phyloP scores from a whole-genome alignment of 1,284 basidiomycete genomes.

The Blastosporella zonata region DNA sequence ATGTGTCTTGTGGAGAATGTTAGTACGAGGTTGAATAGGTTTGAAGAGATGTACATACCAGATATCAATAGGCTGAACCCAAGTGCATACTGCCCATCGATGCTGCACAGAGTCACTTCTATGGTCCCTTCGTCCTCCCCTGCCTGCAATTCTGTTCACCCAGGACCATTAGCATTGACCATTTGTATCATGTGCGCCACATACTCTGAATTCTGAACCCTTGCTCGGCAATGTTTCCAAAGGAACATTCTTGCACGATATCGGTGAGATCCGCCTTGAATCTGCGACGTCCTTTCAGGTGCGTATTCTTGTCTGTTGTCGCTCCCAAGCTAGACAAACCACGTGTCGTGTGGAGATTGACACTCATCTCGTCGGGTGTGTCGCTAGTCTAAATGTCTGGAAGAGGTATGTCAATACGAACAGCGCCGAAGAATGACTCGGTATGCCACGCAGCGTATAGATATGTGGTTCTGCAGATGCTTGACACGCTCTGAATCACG shows the following conservation, averaged over 20 bases:
- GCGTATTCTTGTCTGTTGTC: slow-evolving; percentile 32
- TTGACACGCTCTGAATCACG: background rate
- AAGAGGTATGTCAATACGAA: background rate
- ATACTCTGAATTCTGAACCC: slow-evolving; percentile 40
- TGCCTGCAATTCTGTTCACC: slow-evolving; percentile 37
- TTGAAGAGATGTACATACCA: slow-evolving; percentile 32
- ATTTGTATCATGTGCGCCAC: slow-evolving; percentile 17
- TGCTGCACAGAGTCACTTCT: slow-evolving; percentile 40
- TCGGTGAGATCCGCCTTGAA: slow-evolving; percentile 53
- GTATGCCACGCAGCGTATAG: background rate
- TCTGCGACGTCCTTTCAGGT: slow-evolving; percentile 49
- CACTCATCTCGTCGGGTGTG: slow-evolving; percentile 1
- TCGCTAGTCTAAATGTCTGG: background rate
- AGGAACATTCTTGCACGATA: slow-evolving; percentile 33
- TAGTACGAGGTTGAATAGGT: background rate
- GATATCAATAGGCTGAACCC: slow-evolving; percentile 48
- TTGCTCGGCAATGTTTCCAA: slow-evolving; percentile 30
- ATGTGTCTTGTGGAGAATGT: slow-evolving; percentile 43
- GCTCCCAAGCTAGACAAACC: background rate
- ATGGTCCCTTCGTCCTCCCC: slow-evolving; percentile 65
- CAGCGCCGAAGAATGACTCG: background rate
- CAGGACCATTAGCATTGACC: background rate
- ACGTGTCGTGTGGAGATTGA: slow-evolving; percentile 5
- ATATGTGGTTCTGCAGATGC: background rate
- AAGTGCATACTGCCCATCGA: slow-evolving; percentile 32